phyloP scores from a whole-genome alignment of 1,284 basidiomycete genomes.

The Taiwanofungus camphoratus region DNA sequence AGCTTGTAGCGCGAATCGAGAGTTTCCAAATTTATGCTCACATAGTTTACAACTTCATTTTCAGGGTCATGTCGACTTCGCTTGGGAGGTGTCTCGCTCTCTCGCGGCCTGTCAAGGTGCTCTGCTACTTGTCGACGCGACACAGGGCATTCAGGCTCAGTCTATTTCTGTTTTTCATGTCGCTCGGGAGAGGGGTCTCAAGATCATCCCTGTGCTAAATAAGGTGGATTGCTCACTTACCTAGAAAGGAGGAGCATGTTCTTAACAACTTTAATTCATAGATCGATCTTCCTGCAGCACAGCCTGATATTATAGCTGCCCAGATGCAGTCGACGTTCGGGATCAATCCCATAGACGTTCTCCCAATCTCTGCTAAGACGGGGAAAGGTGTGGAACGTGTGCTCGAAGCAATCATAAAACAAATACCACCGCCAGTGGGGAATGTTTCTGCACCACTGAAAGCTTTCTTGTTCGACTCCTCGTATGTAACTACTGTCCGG shows the following conservation, averaged over 20 bases:
- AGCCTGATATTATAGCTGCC: slow-evolving; percentile 72
- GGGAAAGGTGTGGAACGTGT: slow-evolving; percentile 78
- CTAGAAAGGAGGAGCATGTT: background rate
- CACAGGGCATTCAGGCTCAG: slow-evolving; percentile 97
- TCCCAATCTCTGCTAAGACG: slow-evolving; percentile 89
- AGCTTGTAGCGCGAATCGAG: slow-evolving; percentile 20
- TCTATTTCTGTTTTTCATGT: slow-evolving; percentile 93
- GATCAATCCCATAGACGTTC: slow-evolving; percentile 64
- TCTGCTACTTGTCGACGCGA: slow-evolving; percentile 87
- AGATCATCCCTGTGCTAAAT: slow-evolving; percentile 91
- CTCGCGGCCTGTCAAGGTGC: slow-evolving; percentile 94
- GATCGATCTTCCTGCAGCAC: slow-evolving; percentile 87
- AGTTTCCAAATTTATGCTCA: background rate
- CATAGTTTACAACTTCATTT: background rate
- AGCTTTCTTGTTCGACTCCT: slow-evolving; percentile 91
- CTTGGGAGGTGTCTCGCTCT: slow-evolving; percentile 93
- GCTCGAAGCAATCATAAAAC: slow-evolving; percentile 75
- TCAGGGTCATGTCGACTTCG: slow-evolving; percentile 92
- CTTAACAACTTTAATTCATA: slow-evolving; percentile 23
- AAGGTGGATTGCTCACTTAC: slow-evolving; percentile 51
- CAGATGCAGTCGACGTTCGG: slow-evolving; percentile 84
- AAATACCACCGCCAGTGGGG: slow-evolving; percentile 73
- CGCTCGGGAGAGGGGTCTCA: slow-evolving; percentile 77
- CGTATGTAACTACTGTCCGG: slow-evolving; percentile 43
- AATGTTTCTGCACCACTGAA: slow-evolving; percentile 55